Evolutionary conservation across 805 yeast species (phyloP), one percentile per base, ranked within the genome.

Genomic region (Ogataea ramenticola): DNA sequence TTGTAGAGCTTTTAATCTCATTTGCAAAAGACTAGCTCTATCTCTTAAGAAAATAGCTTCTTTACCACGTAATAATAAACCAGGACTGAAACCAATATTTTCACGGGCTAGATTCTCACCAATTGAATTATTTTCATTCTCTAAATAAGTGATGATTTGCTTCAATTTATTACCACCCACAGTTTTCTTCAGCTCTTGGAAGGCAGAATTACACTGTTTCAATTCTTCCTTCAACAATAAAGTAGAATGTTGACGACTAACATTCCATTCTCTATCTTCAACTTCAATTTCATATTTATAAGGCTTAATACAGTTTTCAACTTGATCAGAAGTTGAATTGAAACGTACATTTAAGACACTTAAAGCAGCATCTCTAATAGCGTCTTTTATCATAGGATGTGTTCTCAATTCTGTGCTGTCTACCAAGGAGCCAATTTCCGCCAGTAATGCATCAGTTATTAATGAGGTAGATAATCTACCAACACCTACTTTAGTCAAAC

Each of bases 281-380:
- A 93, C 78, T 57, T 93, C 99, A 47, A 93, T 90, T 58, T 93
- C 99, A 61, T 91, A 93, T 66, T 93, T 93, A 68, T 84, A 93
- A 2, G 99, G 99, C 61, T 93, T 93, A 56, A 93, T 91, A 66
- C 98, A 90, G 63, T 95, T 93, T 57, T 93, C 99, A 7, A 93
- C 98, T 62, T 93, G 99, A 61, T 95, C 99, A 0, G 99, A 95
- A 0, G 99, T 91, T 1, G 96, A 82, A 50, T 81, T 86, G 60
- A 76, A 93, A 50, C 91, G 79, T 24, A 85, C 67, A 49, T 81
- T 81, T 49, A 93, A 69, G 7, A 93, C 96, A 21, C 80, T 70
- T 29, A 77, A 73, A 0, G 96, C 95, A 2, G 97, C 95, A 35
- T 88, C 95, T 43, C 75, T 77, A 10, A 93, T 89, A 3, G 87